These are phyloP conservation scores for Fusarium hainanense DNA, from an alignment of 2,329 filamentous ascomycete species.

Conservation along the genomic window DNA sequence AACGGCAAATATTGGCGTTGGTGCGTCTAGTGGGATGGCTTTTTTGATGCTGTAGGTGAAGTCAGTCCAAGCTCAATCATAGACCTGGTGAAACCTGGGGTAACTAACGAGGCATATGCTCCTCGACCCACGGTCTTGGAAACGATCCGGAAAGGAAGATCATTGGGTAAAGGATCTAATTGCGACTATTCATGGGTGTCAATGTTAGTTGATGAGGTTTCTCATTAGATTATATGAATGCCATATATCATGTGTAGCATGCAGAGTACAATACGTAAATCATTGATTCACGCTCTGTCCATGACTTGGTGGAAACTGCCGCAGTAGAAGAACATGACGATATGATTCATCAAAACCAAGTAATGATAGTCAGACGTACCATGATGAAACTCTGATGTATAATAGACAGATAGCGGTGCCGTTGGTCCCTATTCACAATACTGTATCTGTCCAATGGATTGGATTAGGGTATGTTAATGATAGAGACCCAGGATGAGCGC, in stretches of 20 bases:
- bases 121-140: constrained; percentile 97
- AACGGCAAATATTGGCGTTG: constrained; percentile 88
- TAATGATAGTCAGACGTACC: constrained; percentile 26
- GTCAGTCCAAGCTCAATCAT: constrained; percentile 18
- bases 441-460: constrained; percentile 18
- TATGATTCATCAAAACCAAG: not conserved
- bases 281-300: constrained; percentile 13
- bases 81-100: constrained; percentile 11
- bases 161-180: constrained; percentile 82
- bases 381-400: constrained; percentile 24
- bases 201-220: not conserved
- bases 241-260: not conserved
- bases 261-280: not conserved
- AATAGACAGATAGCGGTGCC: constrained; percentile 14
- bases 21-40: constrained; percentile 77
- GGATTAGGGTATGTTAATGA: constrained; percentile 27
- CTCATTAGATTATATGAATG: not conserved
- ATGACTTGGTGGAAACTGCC: not conserved
- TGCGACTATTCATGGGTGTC: constrained; percentile 76
- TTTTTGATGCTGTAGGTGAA: constrained; percentile 80
- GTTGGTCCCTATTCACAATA: constrained; percentile 19
- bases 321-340: constrained; percentile 1
- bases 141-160: constrained; percentile 92
- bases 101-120: constrained; percentile 90
- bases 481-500: constrained; percentile 24